Evolutionary conservation across 2,329 filamentous ascomycete genomes (phyloP), one percentile per base, ranked within the genome.

Genomic region (Venturia oleaginea): DNA sequence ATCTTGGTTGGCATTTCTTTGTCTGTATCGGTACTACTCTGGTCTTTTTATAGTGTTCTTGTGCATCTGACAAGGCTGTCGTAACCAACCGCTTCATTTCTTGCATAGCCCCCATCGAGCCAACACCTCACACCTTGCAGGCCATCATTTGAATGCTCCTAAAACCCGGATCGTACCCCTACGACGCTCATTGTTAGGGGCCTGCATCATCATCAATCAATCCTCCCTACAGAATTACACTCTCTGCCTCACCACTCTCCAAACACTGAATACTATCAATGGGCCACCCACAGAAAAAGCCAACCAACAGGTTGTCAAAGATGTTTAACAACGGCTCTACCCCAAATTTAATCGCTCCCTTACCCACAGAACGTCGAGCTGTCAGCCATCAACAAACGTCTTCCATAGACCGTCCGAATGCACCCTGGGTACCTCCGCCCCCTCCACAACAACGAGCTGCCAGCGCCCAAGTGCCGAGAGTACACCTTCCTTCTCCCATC

Each of bases 381-480:
- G 51, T 57, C 30, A 57, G 51, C 30, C 51, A 57, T 10, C 51
- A 57, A 34, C 51, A 57, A 32, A n/a, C 51, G 11, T 19, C 51
- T 27, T 11, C 30, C 3, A 15, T 13, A 34, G 30, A 57, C 19
- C 30, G 27, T 22, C 51, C 34, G 22, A 57, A 57, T 22, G 51
- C 51, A 34, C 51, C 51, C 6, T 57, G 51, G 51, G 19, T 57
- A 30, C 51, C 51, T 22, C 30, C 51, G 51, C 51, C 27, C 19
- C 51, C 51, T 34, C 51, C 51, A 34, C 51, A 57, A n/a, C 51
- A 57, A 34, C 51, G 51, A 37, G 51, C 51, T 57, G 51, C 51
- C 27, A 57, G 51, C 15, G 51, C 51, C n/a, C 51, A 57, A 15
- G 30, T 57, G 10, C 51, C 27, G 19, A 57, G 17, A 34, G 30